Conservation (phyloP, 176 grass and related monocot species). For the Stipa capillata region DNA sequence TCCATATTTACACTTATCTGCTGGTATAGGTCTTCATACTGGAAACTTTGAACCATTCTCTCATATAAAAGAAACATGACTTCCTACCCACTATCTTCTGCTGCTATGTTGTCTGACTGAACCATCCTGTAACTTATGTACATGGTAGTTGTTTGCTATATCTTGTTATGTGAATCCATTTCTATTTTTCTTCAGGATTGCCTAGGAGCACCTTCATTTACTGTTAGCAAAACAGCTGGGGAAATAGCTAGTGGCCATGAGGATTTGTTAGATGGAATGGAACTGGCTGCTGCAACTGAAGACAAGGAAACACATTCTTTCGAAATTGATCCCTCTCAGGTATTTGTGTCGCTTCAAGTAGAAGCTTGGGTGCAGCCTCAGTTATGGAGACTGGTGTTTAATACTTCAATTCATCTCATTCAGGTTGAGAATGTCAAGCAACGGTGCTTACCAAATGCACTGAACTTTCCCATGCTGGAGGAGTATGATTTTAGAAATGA, state of each 20-base stretch:
- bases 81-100: background rate
- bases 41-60: background rate
- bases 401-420: conserved; percentile 10
- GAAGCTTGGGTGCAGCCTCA: background rate
- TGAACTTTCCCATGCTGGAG: conserved; percentile 90
- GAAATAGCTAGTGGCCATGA: conserved; percentile 64
- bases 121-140: background rate
- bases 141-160: background rate
- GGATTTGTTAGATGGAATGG: conserved; percentile 66
- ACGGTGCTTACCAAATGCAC: conserved; percentile 77
- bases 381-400: background rate
- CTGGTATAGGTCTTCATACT: background rate
- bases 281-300: conserved; percentile 77
- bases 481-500: conserved; percentile 97
- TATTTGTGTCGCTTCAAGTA: conserved; percentile 19
- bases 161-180: background rate
- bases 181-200: conserved; percentile 51
- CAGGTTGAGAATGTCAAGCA: conserved; percentile 93
- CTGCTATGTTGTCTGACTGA: background rate
- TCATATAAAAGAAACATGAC: background rate
- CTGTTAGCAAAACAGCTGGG: conserved; percentile 59
- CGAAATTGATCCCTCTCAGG: conserved; percentile 70
- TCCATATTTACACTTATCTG: background rate
- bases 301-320: conserved; percentile 93
- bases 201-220: conserved; percentile 41